Evolutionary conservation across 805 yeast species (phyloP).

Genomic region (Yarrowia sp.): DNA sequence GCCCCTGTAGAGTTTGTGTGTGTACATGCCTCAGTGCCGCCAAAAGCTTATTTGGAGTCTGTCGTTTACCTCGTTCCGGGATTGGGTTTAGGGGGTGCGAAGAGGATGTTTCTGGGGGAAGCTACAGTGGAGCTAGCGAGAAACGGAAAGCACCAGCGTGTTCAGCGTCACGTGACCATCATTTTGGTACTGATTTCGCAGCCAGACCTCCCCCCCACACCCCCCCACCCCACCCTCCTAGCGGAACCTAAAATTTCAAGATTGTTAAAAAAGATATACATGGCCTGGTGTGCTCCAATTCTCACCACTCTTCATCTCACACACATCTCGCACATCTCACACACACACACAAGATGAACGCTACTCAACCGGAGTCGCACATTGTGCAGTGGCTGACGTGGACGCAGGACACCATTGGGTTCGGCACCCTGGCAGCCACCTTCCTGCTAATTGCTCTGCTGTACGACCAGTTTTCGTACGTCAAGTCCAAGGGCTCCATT

Average conservation of each 20-base stretch:
- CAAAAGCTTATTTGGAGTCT: neutral
- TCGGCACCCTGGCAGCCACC: slow-evolving; percentile 26
- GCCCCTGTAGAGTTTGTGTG: slow-evolving; percentile 25
- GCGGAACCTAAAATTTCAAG: too few species aligned
- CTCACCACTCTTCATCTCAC: neutral
- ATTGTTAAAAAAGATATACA: slow-evolving; percentile 7
- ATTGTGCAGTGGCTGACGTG: slow-evolving; percentile 36
- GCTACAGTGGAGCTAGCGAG: neutral
- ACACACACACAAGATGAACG: slow-evolving; percentile 16
- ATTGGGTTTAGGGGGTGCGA: slow-evolving; percentile 4
- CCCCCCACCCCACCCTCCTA: too few species aligned
- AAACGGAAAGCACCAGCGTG: neutral
- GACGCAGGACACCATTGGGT: slow-evolving; percentile 38
- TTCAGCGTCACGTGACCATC: neutral
- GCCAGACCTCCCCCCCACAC: too few species aligned
- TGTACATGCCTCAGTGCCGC: slow-evolving; percentile 25
- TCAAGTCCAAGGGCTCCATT: slow-evolving; percentile 80
- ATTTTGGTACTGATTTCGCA: too few species aligned
- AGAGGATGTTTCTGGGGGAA: neutral
- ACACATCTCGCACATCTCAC: too few species aligned
- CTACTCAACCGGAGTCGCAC: slow-evolving; percentile 31
- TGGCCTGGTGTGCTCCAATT: too few species aligned
- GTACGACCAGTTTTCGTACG: slow-evolving; percentile 65
- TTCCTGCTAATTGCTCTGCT: slow-evolving; percentile 44
- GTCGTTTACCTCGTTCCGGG: slow-evolving; percentile 27